phyloP scores from a whole-genome alignment of 2,329 filamentous ascomycete species.

The Alternaria sp. region DNA sequence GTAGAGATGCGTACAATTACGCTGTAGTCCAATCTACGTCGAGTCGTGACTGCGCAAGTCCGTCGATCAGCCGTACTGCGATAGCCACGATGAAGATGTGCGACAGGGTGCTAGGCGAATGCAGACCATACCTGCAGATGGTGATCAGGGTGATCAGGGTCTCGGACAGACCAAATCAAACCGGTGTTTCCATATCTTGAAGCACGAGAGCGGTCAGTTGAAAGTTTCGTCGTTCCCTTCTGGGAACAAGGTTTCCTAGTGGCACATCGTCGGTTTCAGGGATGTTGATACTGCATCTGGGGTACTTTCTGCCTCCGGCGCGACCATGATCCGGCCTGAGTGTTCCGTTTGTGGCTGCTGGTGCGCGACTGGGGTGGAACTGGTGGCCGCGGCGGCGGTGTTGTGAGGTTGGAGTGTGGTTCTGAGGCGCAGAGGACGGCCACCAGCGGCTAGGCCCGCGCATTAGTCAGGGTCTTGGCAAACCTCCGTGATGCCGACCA shows the following conservation, averaged over 20 bases:
- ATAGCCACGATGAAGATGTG: background rate
- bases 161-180: conserved; percentile 9
- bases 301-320: conserved; percentile 27
- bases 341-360: conserved; percentile 13
- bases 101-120: background rate
- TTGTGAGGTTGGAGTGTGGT: background rate
- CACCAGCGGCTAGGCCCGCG: background rate
- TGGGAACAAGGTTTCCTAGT: conserved; percentile 29
- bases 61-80: background rate
- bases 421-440: background rate
- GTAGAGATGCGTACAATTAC: background rate
- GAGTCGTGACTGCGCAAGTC: background rate
- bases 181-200: conserved; percentile 17
- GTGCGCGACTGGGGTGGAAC: conserved; percentile 6
- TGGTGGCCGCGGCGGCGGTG: background rate
- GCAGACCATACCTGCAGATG: conserved; percentile 4
- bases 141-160: background rate
- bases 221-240: conserved; percentile 30
- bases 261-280: conserved; percentile 43
- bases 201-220: conserved; percentile 23
- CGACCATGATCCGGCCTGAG: conserved; percentile 25
- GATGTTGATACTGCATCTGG: conserved; percentile 22
- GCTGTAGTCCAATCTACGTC: background rate
- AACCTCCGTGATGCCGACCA: background rate
- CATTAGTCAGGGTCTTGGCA: conserved; percentile 12